Percentiles rank a stretch among this genome's conserved stretches.
Evolutionary conservation across 2,329 filamentous ascomycete species (phyloP).

Genomic region (Cytospora chrysosperma): DNA sequence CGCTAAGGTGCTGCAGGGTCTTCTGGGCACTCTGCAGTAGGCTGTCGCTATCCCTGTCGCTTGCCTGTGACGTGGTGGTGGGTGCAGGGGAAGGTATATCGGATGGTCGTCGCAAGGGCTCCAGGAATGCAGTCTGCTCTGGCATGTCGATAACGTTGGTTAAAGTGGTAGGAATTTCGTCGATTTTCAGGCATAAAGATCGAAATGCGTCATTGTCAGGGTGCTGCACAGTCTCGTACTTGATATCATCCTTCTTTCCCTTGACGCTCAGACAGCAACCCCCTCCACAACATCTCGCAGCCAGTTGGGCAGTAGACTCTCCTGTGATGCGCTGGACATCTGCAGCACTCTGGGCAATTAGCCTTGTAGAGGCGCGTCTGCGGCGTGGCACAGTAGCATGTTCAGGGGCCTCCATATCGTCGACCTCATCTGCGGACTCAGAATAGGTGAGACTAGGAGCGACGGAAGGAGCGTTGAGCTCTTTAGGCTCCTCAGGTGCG

Average conservation of each 20-base stretch:
- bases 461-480: constrained; percentile 43
- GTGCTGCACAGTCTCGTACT: constrained; percentile 53
- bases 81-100: constrained; percentile 45
- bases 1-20: constrained; percentile 29
- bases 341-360: constrained; percentile 62
- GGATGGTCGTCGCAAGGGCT: constrained; percentile 49
- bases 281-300: constrained; percentile 63
- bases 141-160: constrained; percentile 72
- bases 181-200: constrained; percentile 74
- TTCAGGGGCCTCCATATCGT: constrained; percentile 47
- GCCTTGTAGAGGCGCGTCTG: constrained; percentile 67
- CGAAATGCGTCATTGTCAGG: constrained; percentile 86
- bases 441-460: constrained; percentile 64
- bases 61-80: constrained; percentile 44
- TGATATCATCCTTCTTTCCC: constrained; percentile 44
- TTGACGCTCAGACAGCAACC: constrained; percentile 59
- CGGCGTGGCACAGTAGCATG: constrained; percentile 46
- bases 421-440: constrained; percentile 55
- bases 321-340: constrained; percentile 65
- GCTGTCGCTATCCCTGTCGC: constrained; percentile 38
- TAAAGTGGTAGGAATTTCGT: constrained; percentile 70
- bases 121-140: constrained; percentile 70
- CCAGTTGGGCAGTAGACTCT: constrained; percentile 60
- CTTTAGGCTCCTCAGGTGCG: constrained; percentile 41
- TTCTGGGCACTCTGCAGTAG: constrained; percentile 25